Conservation (phyloP, 2,329 filamentous ascomycete genomes). For the Exophiala aquamarina region DNA sequence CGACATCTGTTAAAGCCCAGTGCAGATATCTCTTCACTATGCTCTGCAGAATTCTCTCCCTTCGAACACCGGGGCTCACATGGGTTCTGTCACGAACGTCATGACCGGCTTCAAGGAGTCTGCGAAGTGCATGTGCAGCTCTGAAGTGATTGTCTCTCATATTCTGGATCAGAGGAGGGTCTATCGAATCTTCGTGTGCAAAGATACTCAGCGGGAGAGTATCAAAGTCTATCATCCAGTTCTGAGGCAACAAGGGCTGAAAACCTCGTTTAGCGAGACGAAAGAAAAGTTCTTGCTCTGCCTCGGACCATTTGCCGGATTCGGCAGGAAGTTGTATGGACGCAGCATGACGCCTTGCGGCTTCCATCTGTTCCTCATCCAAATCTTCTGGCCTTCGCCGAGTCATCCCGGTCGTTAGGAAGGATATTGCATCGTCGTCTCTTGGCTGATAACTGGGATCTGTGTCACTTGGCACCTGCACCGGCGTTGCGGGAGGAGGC, state of each 20-base stretch:
- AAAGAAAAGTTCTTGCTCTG: constrained; percentile 54
- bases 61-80: constrained; percentile 31
- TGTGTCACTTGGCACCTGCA: background rate
- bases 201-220: constrained; percentile 56
- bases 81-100: constrained; percentile 52
- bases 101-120: constrained; percentile 52
- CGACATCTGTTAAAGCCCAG: constrained; percentile 54
- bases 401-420: constrained; percentile 11
- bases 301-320: constrained; percentile 48
- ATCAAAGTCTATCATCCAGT: constrained; percentile 55
- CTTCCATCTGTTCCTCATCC: constrained; percentile 24
- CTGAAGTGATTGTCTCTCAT: constrained; percentile 44
- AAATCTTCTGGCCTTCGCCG: constrained; percentile 12
- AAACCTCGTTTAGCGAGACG: constrained; percentile 56
- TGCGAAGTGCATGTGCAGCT: constrained; percentile 53
- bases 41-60: constrained; percentile 20
- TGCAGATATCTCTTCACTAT: constrained; percentile 50
- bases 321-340: constrained; percentile 39
- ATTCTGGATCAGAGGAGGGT: constrained; percentile 47
- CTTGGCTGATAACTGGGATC: background rate
- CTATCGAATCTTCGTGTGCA: constrained; percentile 34
- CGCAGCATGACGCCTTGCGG: constrained; percentile 36
- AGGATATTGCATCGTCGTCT: constrained; percentile 19
- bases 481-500: constrained; percentile 23
- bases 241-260: constrained; percentile 54